Conservation (phyloP, 768 basidiomycete species). For the Naganishia kalamii region DNA sequence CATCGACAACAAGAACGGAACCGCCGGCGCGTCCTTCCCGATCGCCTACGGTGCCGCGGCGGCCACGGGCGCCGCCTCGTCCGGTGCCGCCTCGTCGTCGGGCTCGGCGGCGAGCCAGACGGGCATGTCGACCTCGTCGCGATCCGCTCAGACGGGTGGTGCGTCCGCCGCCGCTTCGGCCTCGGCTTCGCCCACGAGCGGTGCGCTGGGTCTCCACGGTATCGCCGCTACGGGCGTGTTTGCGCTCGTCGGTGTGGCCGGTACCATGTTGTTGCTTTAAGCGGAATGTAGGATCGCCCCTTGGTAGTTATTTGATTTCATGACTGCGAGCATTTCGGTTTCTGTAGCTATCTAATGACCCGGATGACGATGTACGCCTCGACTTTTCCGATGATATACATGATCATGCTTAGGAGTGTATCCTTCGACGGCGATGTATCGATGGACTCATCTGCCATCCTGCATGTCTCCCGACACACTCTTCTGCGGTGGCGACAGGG, state of each 20-base stretch:
- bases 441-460: too few species aligned
- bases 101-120: neutral
- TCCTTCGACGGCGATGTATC: neutral
- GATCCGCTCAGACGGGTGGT: neutral
- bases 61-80: conserved; percentile 6
- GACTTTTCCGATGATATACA: too few species aligned
- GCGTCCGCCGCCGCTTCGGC: conserved; percentile 27
- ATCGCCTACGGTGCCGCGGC: conserved; percentile 16
- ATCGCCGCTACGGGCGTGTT: conserved; percentile 1
- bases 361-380: neutral
- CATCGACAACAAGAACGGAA: conserved; percentile 30
- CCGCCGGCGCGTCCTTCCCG: conserved; percentile 36
- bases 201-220: conserved; percentile 7
- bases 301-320: neutral
- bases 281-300: neutral
- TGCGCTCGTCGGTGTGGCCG: conserved; percentile 24
- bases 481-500: too few species aligned
- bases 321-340: neutral
- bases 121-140: neutral
- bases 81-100: neutral
- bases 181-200: conserved; percentile 22
- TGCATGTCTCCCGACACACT: too few species aligned
- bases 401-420: too few species aligned
- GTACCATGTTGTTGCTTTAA: conserved; percentile 23
- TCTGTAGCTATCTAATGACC: neutral